Evolutionary conservation across 225 moss, liverwort and hornwort species (phyloP).

Genomic region (Asterella californica): DNA sequence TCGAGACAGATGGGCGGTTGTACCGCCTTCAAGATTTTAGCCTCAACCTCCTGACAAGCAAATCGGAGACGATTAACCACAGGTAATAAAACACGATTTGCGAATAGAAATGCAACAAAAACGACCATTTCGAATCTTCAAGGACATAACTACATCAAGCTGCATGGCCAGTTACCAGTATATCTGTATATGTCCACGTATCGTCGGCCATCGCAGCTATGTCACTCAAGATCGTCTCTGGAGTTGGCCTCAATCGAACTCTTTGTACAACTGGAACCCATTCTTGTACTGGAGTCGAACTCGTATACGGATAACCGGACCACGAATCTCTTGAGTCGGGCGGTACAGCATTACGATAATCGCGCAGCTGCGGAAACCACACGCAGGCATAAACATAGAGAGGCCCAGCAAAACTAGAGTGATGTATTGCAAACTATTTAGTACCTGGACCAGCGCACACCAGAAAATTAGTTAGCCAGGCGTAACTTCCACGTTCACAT

Average conservation of each 20-base stretch:
- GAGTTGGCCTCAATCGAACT: conserved; percentile 73
- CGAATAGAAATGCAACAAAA: background rate
- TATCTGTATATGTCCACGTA: conserved; percentile 84
- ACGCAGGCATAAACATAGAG: background rate
- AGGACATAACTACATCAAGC: background rate
- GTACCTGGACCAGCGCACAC: background rate
- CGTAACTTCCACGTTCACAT: background rate
- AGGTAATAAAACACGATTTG: background rate
- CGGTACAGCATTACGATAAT: conserved; percentile 73
- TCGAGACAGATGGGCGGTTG: conserved; percentile 85
- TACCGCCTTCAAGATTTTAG: conserved; percentile 78
- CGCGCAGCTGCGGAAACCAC: conserved; percentile 62
- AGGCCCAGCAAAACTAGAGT: background rate
- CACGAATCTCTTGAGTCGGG: conserved; percentile 21
- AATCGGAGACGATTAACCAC: background rate
- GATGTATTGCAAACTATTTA: background rate
- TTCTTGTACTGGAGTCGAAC: conserved; percentile 21
- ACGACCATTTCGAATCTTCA: background rate
- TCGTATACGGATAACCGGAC: background rate
- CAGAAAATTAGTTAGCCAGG: background rate
- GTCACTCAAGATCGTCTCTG: conserved; percentile 83
- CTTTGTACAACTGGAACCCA: conserved; percentile 68
- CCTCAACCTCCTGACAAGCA: conserved; percentile 76
- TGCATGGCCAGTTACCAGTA: conserved; percentile 48
- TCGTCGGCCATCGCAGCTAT: conserved; percentile 83